phyloP scores from a whole-genome alignment of 805 yeast species.

The Lachancea fermentati region DNA sequence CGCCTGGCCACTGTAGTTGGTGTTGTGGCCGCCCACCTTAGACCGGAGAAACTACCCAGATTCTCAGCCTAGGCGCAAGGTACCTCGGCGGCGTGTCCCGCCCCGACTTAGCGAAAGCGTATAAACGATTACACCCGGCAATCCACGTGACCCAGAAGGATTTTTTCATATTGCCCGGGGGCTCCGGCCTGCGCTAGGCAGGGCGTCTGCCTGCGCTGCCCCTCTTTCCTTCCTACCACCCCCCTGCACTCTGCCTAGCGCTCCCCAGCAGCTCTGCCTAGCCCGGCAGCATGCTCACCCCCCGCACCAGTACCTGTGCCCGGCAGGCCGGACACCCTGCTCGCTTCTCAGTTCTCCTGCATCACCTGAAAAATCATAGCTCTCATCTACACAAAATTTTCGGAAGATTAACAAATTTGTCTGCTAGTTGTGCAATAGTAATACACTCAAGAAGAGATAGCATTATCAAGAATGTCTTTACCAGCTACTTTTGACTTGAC shows the following conservation, averaged over 20 bases:
- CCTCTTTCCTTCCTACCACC: too few species aligned
- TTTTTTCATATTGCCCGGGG: neutral
- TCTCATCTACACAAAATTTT: slow-evolving; percentile 6
- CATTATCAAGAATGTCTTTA: slow-evolving; percentile 55
- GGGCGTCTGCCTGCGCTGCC: slow-evolving; percentile 2
- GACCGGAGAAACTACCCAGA: too few species aligned
- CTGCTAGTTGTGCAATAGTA: slow-evolving; percentile 4
- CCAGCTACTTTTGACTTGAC: slow-evolving; percentile 89
- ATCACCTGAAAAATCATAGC: neutral
- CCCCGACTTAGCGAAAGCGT: too few species aligned
- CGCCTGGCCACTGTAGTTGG: too few species aligned
- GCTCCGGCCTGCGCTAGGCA: neutral
- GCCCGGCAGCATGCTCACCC: neutral
- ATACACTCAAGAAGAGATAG: slow-evolving; percentile 21
- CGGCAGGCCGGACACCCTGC: neutral
- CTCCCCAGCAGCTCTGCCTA: neutral
- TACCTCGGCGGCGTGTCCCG: too few species aligned
- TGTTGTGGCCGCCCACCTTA: too few species aligned
- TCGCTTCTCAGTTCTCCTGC: neutral
- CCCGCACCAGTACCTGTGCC: too few species aligned
- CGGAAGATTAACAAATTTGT: slow-evolving; percentile 8
- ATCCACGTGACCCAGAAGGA: too few species aligned
- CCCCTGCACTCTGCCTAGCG: neutral
- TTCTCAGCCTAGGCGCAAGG: neutral
- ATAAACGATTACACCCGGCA: too few species aligned